Evolutionary conservation across 2,329 filamentous ascomycete genomes (phyloP), one percentile per base, ranked within the genome.

Genomic region (Trichoderma harzianum): DNA sequence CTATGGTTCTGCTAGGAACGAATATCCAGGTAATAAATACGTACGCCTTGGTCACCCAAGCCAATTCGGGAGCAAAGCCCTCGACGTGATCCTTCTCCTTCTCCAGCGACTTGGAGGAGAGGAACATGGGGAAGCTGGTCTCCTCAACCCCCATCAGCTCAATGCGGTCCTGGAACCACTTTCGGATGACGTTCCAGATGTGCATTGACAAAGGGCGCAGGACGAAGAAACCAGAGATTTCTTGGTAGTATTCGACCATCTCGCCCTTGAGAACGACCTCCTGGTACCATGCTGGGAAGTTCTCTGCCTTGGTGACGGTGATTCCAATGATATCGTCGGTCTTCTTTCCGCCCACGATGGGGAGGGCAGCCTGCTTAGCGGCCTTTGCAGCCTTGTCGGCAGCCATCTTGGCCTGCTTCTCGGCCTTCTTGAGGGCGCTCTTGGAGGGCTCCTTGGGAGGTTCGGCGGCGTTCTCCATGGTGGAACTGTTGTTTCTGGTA

Each of bases 171-270:
- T 88, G 86, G 82, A 92, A 92, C 89, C 89, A 91, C 76, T 89
- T 88, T 77, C 89, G 87, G 74, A 92, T 91, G 34, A 84, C 84
- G 78, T 86, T 87, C 90, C 90, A 91, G 77, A 91, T 88, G 80
- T 90, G 87, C 89, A 91, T 91, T 74, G 88, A 84, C 39, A 87
- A 82, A 68, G 89, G 91, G 74, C 93, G 95, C 81, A 97, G 88
- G 81, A 98, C 96, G 83, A 97, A 98, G 85, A 97, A 98, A 63
- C 95, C 93, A n/a, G 95, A 93, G 74, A 98, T 95, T 84, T 97
- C 93, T 79, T 83, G 85, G 81, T 98, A 98, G 88, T 98, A 99
- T 79, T 97, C 95, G 78, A 98, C 91, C 92, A 99, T 93, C 81
- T 98, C 94, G 77, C 94, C 93, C 88, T 99, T 99, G 79, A 95